phyloP scores from a whole-genome alignment of 371 early-diverging fungal genomes.

The Mucor indicus region DNA sequence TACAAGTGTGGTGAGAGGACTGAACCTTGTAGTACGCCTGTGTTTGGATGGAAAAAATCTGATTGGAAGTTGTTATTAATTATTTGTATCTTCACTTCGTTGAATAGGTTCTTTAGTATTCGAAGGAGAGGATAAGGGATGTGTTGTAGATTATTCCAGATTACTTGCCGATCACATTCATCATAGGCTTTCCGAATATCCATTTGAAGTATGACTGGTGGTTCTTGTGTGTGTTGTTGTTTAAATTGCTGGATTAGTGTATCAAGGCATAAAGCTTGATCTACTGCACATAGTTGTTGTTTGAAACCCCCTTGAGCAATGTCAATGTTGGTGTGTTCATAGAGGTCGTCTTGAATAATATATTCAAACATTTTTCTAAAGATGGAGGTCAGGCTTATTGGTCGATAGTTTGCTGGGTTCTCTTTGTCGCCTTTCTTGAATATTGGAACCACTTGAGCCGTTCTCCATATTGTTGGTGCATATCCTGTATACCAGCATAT shows the following conservation, averaged over 20 bases:
- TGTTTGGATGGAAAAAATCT: slow-evolving; percentile 4
- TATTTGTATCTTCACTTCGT: slow-evolving; percentile 8
- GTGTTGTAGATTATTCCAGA: slow-evolving; percentile 10
- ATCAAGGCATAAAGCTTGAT: slow-evolving; percentile 8
- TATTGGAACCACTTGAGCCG: not conserved
- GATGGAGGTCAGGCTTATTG: not conserved
- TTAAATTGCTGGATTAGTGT: slow-evolving; percentile 1
- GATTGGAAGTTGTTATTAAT: slow-evolving; percentile 3
- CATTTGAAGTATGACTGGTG: slow-evolving; percentile 7
- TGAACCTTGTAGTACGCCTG: slow-evolving; percentile 25
- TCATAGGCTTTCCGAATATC: slow-evolving; percentile 15
- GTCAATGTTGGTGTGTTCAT: not conserved
- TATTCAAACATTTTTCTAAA: slow-evolving; percentile 2
- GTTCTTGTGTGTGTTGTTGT: not conserved
- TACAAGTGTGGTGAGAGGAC: slow-evolving; percentile 17
- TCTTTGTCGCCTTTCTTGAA: not conserved
- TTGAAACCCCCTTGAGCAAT: slow-evolving; percentile 10
- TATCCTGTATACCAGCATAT: not conserved
- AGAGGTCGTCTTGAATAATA: not conserved
- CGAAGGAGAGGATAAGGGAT: not conserved
- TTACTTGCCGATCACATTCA: slow-evolving; percentile 8
- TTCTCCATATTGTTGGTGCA: not conserved
- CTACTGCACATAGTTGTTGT: not conserved
- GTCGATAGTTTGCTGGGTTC: not conserved
- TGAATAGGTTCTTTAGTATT: slow-evolving; percentile 17